These are phyloP conservation scores for Gynandropsis gynandra DNA, from an alignment of 345 rosid genomes.

Conservation along the genomic window DNA sequence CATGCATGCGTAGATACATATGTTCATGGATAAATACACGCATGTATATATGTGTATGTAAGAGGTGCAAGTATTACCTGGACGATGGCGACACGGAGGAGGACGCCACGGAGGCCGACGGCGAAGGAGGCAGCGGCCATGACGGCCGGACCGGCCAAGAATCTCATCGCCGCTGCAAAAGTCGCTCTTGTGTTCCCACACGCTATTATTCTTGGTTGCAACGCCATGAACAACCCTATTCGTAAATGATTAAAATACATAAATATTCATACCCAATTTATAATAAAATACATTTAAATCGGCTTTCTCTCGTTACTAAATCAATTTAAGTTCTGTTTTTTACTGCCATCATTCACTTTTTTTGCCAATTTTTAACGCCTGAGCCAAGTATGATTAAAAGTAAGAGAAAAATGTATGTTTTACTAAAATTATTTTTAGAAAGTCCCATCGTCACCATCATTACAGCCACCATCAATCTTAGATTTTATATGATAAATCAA, in stretches of 20 bases:
- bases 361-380: no score
- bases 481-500: no score
- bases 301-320: no score
- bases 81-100: conserved; percentile 87
- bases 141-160: conserved; percentile 95
- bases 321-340: no score
- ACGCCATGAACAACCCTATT: conserved; percentile 97
- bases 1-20: no score
- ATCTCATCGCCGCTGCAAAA: conserved; percentile 91
- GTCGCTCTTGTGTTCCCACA: conserved; percentile 92
- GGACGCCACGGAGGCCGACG: conserved; percentile 80
- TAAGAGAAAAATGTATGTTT: no score
- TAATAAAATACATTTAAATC: no score
- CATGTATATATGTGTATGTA: neutral
- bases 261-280: neutral
- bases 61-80: conserved; percentile 48
- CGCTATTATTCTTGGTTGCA: conserved; percentile 98
- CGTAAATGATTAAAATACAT: neutral
- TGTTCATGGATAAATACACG: neutral
- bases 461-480: no score
- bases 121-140: conserved; percentile 94
- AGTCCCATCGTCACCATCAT: no score
- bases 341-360: no score
- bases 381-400: no score
- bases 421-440: no score